These are phyloP conservation scores for Aphanoascus verrucosus DNA, from an alignment of 2,329 filamentous ascomycete genomes.

Conservation along the genomic window DNA sequence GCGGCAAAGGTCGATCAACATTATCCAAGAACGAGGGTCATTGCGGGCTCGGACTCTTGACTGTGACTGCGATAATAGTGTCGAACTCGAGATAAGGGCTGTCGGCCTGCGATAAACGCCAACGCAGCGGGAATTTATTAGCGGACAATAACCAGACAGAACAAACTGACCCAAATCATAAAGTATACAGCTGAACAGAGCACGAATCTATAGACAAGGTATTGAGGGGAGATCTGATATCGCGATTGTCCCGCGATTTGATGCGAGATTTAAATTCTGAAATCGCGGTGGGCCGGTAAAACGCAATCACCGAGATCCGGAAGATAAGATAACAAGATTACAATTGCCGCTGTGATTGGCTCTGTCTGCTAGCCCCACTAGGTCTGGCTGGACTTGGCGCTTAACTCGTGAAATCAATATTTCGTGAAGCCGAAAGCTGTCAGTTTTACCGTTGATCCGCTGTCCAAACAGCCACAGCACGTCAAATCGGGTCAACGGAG, in stretches of 20 bases:
- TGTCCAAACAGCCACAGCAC: too few species aligned
- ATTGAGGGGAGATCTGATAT: background rate
- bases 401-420: background rate
- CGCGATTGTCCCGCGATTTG: background rate
- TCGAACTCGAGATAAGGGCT: background rate
- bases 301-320: constrained; percentile 10
- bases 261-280: background rate
- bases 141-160: too few species aligned
- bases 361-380: background rate
- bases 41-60: background rate
- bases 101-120: too few species aligned
- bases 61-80: background rate
- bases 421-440: too few species aligned
- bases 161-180: too few species aligned
- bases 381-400: background rate
- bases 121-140: too few species aligned
- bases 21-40: constrained; percentile 4
- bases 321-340: constrained; percentile 10
- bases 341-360: background rate
- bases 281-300: background rate
- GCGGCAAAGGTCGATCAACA: background rate
- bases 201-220: too few species aligned
- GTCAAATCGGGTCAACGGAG: too few species aligned
- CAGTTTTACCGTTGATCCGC: too few species aligned
- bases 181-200: too few species aligned